phyloP scores from a whole-genome alignment of 139 green algal genomes.

The Edaphochlamys debaryana region DNA sequence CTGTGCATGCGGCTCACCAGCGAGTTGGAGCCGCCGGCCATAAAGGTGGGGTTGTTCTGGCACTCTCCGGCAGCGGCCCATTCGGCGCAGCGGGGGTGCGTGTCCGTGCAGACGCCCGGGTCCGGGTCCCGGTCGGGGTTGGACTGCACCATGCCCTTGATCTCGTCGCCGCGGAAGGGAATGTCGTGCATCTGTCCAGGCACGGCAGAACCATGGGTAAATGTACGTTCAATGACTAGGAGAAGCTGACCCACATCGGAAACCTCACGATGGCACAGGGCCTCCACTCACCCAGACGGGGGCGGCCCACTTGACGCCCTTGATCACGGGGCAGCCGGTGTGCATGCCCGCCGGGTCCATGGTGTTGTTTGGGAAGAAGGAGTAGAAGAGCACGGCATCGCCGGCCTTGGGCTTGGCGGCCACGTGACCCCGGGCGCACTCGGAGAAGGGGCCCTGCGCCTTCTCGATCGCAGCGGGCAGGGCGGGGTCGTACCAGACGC shows the following conservation, averaged over 20 bases:
- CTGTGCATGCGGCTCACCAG: no score
- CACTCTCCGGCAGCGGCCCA: slow-evolving; percentile 65
- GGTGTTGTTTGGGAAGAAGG: slow-evolving; percentile 40
- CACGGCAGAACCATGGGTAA: no score
- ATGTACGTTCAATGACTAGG: no score
- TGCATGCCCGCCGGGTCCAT: slow-evolving; percentile 57
- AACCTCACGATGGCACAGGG: no score
- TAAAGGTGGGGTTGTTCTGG: slow-evolving; percentile 60
- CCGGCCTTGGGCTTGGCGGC: slow-evolving; percentile 66
- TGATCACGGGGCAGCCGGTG: slow-evolving; percentile 56
- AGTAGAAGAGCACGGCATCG: slow-evolving; percentile 65
- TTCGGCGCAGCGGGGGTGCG: slow-evolving; percentile 37
- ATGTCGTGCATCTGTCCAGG: slow-evolving; percentile 47
- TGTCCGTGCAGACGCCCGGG: slow-evolving; percentile 54
- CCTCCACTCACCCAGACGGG: slow-evolving; percentile 58
- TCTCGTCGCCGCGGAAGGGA: slow-evolving; percentile 20
- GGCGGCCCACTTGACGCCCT: slow-evolving; percentile 58
- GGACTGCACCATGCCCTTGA: not conserved
- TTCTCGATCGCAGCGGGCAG: slow-evolving; percentile 44
- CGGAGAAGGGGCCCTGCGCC: slow-evolving; percentile 50
- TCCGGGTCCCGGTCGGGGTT: slow-evolving; percentile 29
- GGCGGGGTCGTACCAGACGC: slow-evolving; percentile 48
- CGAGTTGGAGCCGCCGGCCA: slow-evolving; percentile 52
- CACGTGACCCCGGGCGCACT: slow-evolving; percentile 71
- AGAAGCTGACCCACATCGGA: no score